Evolutionary conservation across 495 filamentous ascomycete species (phyloP).

Genomic region (Aspergillus ellipticus): DNA sequence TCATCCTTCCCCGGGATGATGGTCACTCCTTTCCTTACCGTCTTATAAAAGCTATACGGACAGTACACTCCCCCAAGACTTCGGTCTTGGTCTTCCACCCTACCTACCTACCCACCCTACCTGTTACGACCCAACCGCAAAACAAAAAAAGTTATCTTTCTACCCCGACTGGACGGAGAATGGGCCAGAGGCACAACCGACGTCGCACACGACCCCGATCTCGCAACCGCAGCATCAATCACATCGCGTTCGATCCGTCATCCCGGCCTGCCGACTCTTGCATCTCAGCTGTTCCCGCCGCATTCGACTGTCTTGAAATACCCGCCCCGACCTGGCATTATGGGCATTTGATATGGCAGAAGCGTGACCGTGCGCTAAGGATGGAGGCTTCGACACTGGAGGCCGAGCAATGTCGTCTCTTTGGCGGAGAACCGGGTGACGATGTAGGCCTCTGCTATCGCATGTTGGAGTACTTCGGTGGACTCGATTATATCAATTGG

Average conservation of each 20-base stretch:
- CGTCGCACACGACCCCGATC: constrained; percentile 44
- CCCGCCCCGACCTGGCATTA: constrained; percentile 43
- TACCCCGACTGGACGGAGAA: constrained; percentile 19
- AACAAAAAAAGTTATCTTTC: constrained; percentile 13
- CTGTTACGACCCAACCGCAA: neutral
- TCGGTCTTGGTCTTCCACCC: constrained; percentile 7
- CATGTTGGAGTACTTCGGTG: constrained; percentile 48
- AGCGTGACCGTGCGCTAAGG: constrained; percentile 25
- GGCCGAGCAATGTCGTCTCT: constrained; percentile 41
- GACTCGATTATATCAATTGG: constrained; percentile 47
- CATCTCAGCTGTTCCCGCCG: constrained; percentile 10
- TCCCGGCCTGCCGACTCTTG: constrained; percentile 7
- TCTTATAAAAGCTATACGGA: constrained; percentile 11
- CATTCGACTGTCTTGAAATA: constrained; percentile 14
- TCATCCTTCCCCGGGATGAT: constrained; percentile 44
- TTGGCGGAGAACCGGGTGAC: constrained; percentile 46
- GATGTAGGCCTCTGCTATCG: constrained; percentile 43
- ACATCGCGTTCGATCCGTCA: constrained; percentile 11
- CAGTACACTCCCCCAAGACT: neutral
- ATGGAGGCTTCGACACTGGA: constrained; percentile 26
- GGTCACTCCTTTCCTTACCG: constrained; percentile 37
- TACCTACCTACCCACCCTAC: constrained; percentile 3
- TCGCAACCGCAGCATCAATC: constrained; percentile 25
- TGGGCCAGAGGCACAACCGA: constrained; percentile 50
- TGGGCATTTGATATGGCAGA: constrained; percentile 39